phyloP scores from a whole-genome alignment of 371 early-diverging fungal genomes.

The Rhizopus delemar region DNA sequence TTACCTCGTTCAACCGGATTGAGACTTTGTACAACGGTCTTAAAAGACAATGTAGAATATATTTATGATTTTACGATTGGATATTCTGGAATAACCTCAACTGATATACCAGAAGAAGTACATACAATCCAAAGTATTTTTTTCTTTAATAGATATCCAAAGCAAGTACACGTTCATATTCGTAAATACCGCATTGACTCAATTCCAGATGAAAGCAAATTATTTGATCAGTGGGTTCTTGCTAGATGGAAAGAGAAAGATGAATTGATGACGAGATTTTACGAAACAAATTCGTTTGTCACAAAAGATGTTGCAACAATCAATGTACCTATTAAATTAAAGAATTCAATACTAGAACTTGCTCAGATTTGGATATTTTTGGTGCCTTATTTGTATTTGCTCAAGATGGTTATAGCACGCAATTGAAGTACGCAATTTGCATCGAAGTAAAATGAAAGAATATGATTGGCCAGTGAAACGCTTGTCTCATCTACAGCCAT shows the following conservation, averaged over 20 bases:
- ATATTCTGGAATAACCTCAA: conserved; percentile 69
- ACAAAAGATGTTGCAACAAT: conserved; percentile 10
- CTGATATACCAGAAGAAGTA: conserved; percentile 72
- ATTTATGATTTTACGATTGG: conserved; percentile 89
- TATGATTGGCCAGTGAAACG: conserved; percentile 15
- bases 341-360: conserved; percentile 29
- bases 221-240: conserved; percentile 76
- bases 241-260: conserved; percentile 86
- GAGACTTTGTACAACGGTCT: conserved; percentile 57
- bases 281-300: conserved; percentile 34
- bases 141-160: conserved; percentile 66
- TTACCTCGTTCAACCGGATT: conserved; percentile 83
- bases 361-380: conserved; percentile 34
- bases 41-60: conserved; percentile 65
- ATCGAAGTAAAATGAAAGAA: conserved; percentile 14
- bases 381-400: conserved; percentile 30
- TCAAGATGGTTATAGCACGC: conserved; percentile 26
- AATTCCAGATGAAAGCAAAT: conserved; percentile 64
- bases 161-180: conserved; percentile 74
- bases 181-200: conserved; percentile 47
- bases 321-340: conserved; percentile 28
- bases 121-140: conserved; percentile 73
- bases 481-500: conserved; percentile 22
- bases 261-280: conserved; percentile 77
- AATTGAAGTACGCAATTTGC: conserved; percentile 24